Base-by-base conservation (phyloP, 345 rosid species). In the Hibiscus syriacus region DNA sequence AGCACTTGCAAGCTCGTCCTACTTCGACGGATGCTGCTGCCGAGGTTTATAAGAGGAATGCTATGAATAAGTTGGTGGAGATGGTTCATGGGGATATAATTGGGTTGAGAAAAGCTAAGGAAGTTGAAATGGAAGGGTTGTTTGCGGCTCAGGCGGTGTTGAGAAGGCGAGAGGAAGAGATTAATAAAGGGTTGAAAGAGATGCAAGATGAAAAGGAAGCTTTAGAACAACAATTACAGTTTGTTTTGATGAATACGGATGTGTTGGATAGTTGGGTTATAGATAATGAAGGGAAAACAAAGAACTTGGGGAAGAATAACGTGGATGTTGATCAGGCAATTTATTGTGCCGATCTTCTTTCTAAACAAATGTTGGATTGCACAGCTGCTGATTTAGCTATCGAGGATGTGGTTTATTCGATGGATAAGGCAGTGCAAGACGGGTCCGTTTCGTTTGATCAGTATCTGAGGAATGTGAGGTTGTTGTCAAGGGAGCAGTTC, bases 401-500 rank as follows among this genome's bases (percentile, higher is more conserved):
- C 17, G 99, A 94, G 71, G 99, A 94, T 72, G 80, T 69, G 29
- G 78, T 94, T 22, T 94, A 89, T 66, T 72, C 93, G 0, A 64
- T 91, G 73, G 99, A 94, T 45, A 89, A 89, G 78, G 92, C 93
- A 0, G 80, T 82, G 63, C 89, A 81, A 69, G 92, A 84, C 56
- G 92, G 92, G 30, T 69, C 70, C 0, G 73, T 91, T 41, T 80
- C 92, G 0, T 87, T 89, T 70, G 96, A 87, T 83, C 95, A 83
- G 79, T 94, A 94, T 64, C 69, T 94, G 85, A 85, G 95, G 86
- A 87, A 77, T 72, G 87, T 94, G 54, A 91, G 99, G 77, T 66
- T 85, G 81, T 72, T 94, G 85, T 91, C 97, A 0, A 83, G 99
- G 14, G 95, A 94, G 48, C 99, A 94, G 85, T 94, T 94, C 67